Conservation (phyloP, 2,329 filamentous ascomycete species). For the Intubia oerlemansii region DNA sequence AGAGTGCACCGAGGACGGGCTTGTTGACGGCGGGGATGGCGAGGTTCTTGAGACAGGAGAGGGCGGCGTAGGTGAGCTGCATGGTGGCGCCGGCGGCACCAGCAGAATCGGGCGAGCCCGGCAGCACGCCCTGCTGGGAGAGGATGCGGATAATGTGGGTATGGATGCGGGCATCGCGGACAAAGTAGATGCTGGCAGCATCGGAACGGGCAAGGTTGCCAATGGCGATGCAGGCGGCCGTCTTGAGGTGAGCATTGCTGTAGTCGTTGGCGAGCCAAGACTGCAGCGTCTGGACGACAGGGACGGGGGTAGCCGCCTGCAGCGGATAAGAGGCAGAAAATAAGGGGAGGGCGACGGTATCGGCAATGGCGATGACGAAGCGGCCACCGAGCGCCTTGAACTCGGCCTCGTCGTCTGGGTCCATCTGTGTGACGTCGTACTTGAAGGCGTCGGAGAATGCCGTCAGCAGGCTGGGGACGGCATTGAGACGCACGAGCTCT, state of each 20-base stretch:
- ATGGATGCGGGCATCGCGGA: slow-evolving; percentile 22
- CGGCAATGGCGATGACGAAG: slow-evolving; percentile 27
- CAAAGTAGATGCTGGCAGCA: slow-evolving; percentile 26
- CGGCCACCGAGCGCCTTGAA: slow-evolving; percentile 18
- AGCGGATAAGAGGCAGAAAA: slow-evolving; percentile 18
- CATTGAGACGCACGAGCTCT: slow-evolving; percentile 18
- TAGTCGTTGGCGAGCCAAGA: slow-evolving; percentile 18
- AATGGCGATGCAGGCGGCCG: slow-evolving; percentile 36
- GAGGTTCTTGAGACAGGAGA: slow-evolving; percentile 44
- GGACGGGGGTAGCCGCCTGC: slow-evolving; percentile 15
- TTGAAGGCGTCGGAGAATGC: slow-evolving; percentile 24
- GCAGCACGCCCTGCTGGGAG: slow-evolving; percentile 14
- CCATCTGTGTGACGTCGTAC: slow-evolving; percentile 17
- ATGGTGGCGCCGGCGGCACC: slow-evolving; percentile 7
- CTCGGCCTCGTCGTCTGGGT: slow-evolving; percentile 23
- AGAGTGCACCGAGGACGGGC: slow-evolving; percentile 23
- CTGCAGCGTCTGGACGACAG: slow-evolving; percentile 16
- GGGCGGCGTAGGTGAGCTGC: slow-evolving; percentile 32
- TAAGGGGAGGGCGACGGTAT: slow-evolving; percentile 21
- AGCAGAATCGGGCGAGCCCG: slow-evolving; percentile 13
- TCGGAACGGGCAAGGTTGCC: slow-evolving; percentile 42
- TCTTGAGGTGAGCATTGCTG: slow-evolving; percentile 18
- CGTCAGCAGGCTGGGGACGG: slow-evolving; percentile 22
- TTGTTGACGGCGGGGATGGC: slow-evolving; percentile 37
- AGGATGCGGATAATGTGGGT: slow-evolving; percentile 24